Percentiles rank a stretch among this genome's conserved stretches.
Conservation (phyloP, 495 filamentous ascomycete species). For the Talaromyces borbonicus region DNA sequence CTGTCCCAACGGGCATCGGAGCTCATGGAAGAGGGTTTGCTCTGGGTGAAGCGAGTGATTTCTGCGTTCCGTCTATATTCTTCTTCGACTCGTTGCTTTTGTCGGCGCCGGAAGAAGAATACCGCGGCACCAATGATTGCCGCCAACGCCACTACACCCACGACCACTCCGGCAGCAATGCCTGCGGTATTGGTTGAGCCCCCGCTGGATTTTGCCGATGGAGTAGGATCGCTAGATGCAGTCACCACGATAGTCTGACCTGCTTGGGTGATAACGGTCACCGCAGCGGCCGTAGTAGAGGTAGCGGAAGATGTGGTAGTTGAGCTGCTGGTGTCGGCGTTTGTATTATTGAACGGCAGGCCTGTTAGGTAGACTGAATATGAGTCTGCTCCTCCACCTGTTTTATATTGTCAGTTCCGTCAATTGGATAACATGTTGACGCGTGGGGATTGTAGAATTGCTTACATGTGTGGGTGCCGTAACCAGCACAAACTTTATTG, state of each 20-base stretch:
- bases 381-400: slow-evolving; percentile 35
- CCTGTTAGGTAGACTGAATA: slow-evolving; percentile 41
- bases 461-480: slow-evolving; percentile 37
- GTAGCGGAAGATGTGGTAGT: slow-evolving; percentile 12
- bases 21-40: slow-evolving; percentile 45
- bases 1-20: slow-evolving; percentile 86
- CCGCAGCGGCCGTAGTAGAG: slow-evolving; percentile 4
- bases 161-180: slow-evolving; percentile 82
- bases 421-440: background rate
- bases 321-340: slow-evolving; percentile 10
- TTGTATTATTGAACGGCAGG: slow-evolving; percentile 19
- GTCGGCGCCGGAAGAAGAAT: slow-evolving; percentile 66
- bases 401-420: slow-evolving; percentile 4
- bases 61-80: slow-evolving; percentile 69
- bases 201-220: slow-evolving; percentile 16
- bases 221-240: slow-evolving; percentile 14
- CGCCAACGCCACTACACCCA: slow-evolving; percentile 63
- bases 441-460: background rate
- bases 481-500: slow-evolving; percentile 32
- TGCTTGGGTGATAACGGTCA: slow-evolving; percentile 18
- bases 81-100: slow-evolving; percentile 63
- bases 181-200: slow-evolving; percentile 53
- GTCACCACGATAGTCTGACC: slow-evolving; percentile 33
- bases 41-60: slow-evolving; percentile 54
- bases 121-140: slow-evolving; percentile 57